Evolutionary conservation across 352 stramenopile species (phyloP), one percentile per base, ranked within the genome.

Genomic region (Phytophthora brassicae): DNA sequence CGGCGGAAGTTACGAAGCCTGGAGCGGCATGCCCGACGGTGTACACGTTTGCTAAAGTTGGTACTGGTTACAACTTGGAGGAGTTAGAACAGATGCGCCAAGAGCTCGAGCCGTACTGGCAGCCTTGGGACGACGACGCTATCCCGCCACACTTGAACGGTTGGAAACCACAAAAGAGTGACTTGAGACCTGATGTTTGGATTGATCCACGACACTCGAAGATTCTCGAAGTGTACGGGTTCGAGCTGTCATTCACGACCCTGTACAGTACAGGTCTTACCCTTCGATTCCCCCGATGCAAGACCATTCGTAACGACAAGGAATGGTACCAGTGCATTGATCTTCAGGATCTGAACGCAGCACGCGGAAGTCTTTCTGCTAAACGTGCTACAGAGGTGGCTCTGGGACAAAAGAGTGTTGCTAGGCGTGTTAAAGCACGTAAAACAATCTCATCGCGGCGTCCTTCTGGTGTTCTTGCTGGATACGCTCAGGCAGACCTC

Each of bases 141-240:
- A 71, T 94, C 23, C 84, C 86, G 3, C 31, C 68, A 6, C 80
- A 92, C 54, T 81, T 95, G 36, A 91, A 86, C 35, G 81, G 78
- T 13, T 95, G 86, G 86, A 81, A 83, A 29, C 84, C 86, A 4
- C 79, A 84, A 60, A 90, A 87, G 23, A 88, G 68, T 31, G 84
- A 94, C 31, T 29, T 92, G 2, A 77, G 77, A 44, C 86, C 86
- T 16, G 86, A 95, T 54, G 75, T 95, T 14, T 94, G 84, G 86
- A 89, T 95, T 48, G 81, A 90, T 8, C 86, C 84, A 41, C 79
- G 84, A 16, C 72, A 88, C 47, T 95, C 86, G 4, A 92, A 92
- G 49, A 81, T 92, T 31, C 68, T 95, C 13, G 84, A 95, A 67
- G 77, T 95, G 6, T 95, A 92, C 36, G 86, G 86, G 9, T 95